Evolutionary conservation across 106 monocot species (phyloP).

Genomic region (Acorus calamus): DNA sequence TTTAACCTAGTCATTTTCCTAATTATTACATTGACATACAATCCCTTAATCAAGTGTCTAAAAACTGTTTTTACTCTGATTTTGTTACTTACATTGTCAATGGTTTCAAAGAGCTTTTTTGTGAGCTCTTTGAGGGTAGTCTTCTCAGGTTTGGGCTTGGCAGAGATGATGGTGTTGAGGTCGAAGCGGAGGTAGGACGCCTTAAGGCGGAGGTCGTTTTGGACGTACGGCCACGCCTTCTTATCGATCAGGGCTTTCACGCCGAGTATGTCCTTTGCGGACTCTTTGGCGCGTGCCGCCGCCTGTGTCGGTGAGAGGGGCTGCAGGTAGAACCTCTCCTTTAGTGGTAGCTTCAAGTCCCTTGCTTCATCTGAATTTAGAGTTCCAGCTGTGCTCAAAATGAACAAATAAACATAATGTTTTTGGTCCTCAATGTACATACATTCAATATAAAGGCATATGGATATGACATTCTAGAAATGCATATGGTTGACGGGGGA

Average conservation of each 20-base stretch:
- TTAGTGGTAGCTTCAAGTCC: slow-evolving; percentile 52
- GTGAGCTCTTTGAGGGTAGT: slow-evolving; percentile 66
- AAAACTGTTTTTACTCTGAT: not conserved
- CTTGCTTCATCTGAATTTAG: slow-evolving; percentile 67
- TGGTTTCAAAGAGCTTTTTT: slow-evolving; percentile 50
- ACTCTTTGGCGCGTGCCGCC: slow-evolving; percentile 54
- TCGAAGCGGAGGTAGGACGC: slow-evolving; percentile 78
- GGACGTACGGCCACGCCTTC: slow-evolving; percentile 89
- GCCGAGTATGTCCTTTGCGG: slow-evolving; percentile 59
- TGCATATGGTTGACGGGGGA: too few relatives aligned
- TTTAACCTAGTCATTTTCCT: too few relatives aligned
- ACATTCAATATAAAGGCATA: too few relatives aligned
- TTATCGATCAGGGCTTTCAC: slow-evolving; percentile 77
- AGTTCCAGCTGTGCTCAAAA: slow-evolving; percentile 44
- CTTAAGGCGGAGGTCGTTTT: slow-evolving; percentile 74
- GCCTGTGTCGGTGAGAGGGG: slow-evolving; percentile 50
- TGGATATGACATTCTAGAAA: too few relatives aligned
- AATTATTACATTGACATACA: not conserved
- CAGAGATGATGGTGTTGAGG: slow-evolving; percentile 71
- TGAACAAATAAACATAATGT: not conserved
- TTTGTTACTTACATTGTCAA: slow-evolving; percentile 33
- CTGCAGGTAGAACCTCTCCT: slow-evolving; percentile 76
- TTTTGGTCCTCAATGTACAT: not conserved
- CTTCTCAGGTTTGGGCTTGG: slow-evolving; percentile 91
- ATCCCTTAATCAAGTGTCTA: not conserved